These are phyloP conservation scores for Xylariaceae sp. DNA, from an alignment of 2,329 filamentous ascomycete genomes.

Conservation along the genomic window DNA sequence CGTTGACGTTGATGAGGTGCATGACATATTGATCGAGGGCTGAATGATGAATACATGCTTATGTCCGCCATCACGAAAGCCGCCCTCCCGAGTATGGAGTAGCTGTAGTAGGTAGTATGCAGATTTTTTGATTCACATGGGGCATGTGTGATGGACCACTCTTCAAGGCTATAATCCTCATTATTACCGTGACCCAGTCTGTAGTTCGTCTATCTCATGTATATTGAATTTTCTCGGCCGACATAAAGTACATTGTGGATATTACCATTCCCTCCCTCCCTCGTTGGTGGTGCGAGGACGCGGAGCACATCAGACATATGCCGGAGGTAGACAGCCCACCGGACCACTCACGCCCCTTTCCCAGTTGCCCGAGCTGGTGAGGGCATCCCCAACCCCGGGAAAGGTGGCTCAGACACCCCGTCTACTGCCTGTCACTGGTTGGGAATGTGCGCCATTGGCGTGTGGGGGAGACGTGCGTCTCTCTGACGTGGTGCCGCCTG, in stretches of 20 bases:
- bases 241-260: neutral
- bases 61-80: neutral
- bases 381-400: conserved; percentile 27
- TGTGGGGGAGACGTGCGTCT: conserved; percentile 26
- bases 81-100: neutral
- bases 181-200: neutral
- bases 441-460: conserved; percentile 21
- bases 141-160: neutral
- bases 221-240: neutral
- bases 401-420: conserved; percentile 27
- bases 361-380: conserved; percentile 21
- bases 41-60: neutral
- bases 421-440: conserved; percentile 23
- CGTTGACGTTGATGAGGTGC: neutral
- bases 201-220: neutral
- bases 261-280: neutral
- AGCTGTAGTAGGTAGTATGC: neutral
- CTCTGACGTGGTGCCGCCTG: conserved; percentile 35
- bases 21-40: neutral
- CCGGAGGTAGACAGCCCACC: neutral
- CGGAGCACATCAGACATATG: conserved; percentile 6
- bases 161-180: neutral
- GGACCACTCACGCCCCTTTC: neutral
- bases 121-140: neutral
- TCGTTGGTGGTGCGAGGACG: conserved; percentile 1